Percentiles rank a stretch among this genome's conserved stretches.
Conservation (phyloP, 768 basidiomycete genomes). For the Serendipita sp. region DNA sequence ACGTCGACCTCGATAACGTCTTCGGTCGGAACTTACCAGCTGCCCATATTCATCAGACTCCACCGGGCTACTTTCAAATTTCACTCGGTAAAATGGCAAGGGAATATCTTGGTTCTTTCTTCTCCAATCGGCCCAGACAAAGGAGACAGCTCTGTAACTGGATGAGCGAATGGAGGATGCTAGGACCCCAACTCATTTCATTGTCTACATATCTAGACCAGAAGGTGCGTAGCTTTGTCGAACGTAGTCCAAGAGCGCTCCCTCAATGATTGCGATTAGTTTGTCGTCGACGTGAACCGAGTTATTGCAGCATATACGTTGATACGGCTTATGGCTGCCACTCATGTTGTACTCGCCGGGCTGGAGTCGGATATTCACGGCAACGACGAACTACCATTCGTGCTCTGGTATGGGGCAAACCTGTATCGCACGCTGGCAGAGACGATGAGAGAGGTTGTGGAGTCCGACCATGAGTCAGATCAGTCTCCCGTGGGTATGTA, state of each 20-base stretch:
- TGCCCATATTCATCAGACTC: neutral
- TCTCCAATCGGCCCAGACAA: slow-evolving; percentile 53
- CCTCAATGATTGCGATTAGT: slow-evolving; percentile 13
- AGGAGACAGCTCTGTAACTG: slow-evolving; percentile 50
- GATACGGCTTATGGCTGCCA: slow-evolving; percentile 44
- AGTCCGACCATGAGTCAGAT: neutral
- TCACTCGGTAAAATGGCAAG: neutral
- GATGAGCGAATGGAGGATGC: slow-evolving; percentile 46
- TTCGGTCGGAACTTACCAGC: neutral
- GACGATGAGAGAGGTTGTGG: neutral
- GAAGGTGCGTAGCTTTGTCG: slow-evolving; percentile 30
- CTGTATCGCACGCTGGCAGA: slow-evolving; percentile 18
- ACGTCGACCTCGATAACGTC: neutral
- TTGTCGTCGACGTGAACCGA: neutral
- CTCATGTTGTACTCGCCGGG: slow-evolving; percentile 57
- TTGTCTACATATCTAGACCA: slow-evolving; percentile 14
- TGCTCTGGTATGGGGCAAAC: slow-evolving; percentile 56
- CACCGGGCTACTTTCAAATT: neutral
- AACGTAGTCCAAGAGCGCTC: slow-evolving; percentile 8
- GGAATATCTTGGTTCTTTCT: slow-evolving; percentile 42
- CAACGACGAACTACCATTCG: slow-evolving; percentile 48
- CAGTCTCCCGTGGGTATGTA: neutral
- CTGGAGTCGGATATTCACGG: slow-evolving; percentile 64
- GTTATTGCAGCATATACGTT: slow-evolving; percentile 14
- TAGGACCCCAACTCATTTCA: neutral